phyloP scores from a whole-genome alignment of 306 rosid genomes.

The Gastrolobium bilobum region DNA sequence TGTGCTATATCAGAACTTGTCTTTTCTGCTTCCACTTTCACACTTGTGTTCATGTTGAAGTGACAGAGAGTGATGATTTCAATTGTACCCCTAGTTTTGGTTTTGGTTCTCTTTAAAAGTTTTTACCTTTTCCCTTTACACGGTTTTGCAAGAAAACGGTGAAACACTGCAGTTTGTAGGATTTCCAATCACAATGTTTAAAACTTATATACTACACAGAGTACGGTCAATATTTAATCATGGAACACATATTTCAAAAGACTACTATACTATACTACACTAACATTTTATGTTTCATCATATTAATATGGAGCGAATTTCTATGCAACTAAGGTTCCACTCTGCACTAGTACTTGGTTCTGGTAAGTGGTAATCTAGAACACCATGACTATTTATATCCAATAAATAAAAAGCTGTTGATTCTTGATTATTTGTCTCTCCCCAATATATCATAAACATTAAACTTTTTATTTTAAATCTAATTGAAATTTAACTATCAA shows the following conservation, averaged over 20 bases:
- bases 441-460: background rate
- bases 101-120: slow-evolving; percentile 1
- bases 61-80: slow-evolving; percentile 29
- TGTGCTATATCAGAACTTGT: slow-evolving; percentile 40
- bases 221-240: slow-evolving; percentile 40
- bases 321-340: slow-evolving; percentile 2
- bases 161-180: slow-evolving; percentile 48
- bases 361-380: background rate
- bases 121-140: slow-evolving; percentile 42
- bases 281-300: background rate
- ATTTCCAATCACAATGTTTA: slow-evolving; percentile 48
- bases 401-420: background rate
- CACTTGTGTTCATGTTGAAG: slow-evolving; percentile 47
- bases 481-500: background rate
- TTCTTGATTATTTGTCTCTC: background rate
- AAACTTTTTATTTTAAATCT: background rate
- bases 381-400: background rate
- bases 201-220: slow-evolving; percentile 10
- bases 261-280: slow-evolving; percentile 2
- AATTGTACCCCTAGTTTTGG: slow-evolving; percentile 34
- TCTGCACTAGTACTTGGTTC: slow-evolving; percentile 19
- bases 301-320: background rate
- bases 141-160: slow-evolving; percentile 48
- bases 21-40: slow-evolving; percentile 56
- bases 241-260: slow-evolving; percentile 26